phyloP scores from a whole-genome alignment of 208 protist genomes.

The Crithidia bombi region DNA sequence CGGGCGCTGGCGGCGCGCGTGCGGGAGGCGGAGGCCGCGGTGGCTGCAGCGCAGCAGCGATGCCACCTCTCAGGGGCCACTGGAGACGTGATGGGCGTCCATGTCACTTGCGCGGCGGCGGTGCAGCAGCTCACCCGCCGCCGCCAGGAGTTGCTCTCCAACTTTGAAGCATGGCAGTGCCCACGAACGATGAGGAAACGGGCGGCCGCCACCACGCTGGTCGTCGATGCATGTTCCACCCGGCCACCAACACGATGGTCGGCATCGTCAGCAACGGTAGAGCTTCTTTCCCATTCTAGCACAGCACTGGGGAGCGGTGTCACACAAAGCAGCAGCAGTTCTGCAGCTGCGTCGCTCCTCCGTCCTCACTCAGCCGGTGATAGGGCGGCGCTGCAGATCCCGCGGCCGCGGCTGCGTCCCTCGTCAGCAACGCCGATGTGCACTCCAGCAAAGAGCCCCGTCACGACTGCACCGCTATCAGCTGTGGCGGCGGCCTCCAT shows the following conservation, averaged over 20 bases:
- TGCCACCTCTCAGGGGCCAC: neutral
- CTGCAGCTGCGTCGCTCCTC: neutral
- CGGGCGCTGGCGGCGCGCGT: constrained; percentile 9
- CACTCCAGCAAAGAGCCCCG: neutral
- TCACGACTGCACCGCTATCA: neutral
- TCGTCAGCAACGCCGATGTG: neutral
- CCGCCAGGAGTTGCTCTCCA: constrained; percentile 21
- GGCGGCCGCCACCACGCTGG: neutral
- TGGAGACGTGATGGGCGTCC: neutral
- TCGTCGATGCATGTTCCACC: neutral
- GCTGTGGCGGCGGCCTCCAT: constrained; percentile 1
- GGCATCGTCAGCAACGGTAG: no score
- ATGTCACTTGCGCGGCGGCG: neutral
- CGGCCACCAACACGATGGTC: neutral
- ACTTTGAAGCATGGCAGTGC: constrained; percentile 29
- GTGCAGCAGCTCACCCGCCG: constrained; percentile 14
- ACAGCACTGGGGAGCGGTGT: neutral
- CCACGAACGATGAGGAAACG: neutral
- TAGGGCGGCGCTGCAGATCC: neutral
- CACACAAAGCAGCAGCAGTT: neutral
- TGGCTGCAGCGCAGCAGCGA: constrained; percentile 5
- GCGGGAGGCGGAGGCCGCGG: constrained; percentile 6
- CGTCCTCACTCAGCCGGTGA: neutral
- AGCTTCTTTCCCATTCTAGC: no score
- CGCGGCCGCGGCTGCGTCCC: constrained; percentile 7